phyloP scores from a whole-genome alignment of 2,329 filamentous ascomycete genomes.

The Stachybotrys chartarum region DNA sequence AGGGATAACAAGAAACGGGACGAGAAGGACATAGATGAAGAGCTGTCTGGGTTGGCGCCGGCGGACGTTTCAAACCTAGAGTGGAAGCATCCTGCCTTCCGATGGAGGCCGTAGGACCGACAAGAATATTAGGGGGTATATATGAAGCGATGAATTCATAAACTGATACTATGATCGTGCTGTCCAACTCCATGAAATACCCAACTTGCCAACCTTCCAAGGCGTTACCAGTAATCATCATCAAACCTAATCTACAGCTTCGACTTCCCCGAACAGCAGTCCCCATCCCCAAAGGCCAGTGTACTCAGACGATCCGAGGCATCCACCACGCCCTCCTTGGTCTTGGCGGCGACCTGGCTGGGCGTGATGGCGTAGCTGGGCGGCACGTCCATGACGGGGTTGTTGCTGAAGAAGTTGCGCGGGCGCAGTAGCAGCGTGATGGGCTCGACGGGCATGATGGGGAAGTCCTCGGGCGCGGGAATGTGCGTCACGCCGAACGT shows the following conservation, averaged over 20 bases:
- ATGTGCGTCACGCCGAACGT: slow-evolving; percentile 90
- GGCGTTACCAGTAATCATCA: neutral
- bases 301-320: slow-evolving; percentile 13
- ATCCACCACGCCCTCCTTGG: slow-evolving; percentile 12
- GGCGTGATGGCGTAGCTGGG: slow-evolving; percentile 33
- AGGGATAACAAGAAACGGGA: slow-evolving; percentile 45
- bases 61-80: slow-evolving; percentile 53
- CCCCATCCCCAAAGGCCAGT: slow-evolving; percentile 13
- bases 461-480: slow-evolving; percentile 84
- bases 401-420: slow-evolving; percentile 74
- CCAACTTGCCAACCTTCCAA: neutral
- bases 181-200: neutral
- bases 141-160: neutral
- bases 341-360: slow-evolving; percentile 19
- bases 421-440: slow-evolving; percentile 76
- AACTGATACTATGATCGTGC: neutral
- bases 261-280: neutral
- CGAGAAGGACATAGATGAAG: slow-evolving; percentile 23
- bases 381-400: slow-evolving; percentile 74
- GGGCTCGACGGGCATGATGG: slow-evolving; percentile 82
- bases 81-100: slow-evolving; percentile 59
- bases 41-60: slow-evolving; percentile 44
- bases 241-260: neutral
- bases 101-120: slow-evolving; percentile 36
- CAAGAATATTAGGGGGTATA: neutral